These are phyloP conservation scores for Moesziomyces sp. DNA, from an alignment of 1,284 basidiomycete genomes.

Conservation along the genomic window DNA sequence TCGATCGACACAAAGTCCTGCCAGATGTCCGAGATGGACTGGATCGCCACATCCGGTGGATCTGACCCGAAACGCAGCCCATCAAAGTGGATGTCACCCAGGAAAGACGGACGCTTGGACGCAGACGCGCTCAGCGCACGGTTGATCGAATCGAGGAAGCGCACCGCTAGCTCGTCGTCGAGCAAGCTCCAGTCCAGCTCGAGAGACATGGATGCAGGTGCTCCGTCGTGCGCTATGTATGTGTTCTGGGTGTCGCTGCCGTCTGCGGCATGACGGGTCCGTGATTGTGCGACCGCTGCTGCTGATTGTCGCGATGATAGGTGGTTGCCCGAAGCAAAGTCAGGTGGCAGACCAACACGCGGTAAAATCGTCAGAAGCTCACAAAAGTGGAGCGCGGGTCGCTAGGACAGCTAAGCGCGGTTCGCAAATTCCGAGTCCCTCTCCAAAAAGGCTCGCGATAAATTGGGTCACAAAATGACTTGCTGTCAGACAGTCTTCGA, in stretches of 20 bases:
- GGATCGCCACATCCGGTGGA: constrained; percentile 85
- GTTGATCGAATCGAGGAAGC: constrained; percentile 83
- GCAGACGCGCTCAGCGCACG: constrained; percentile 74
- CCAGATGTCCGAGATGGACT: constrained; percentile 92
- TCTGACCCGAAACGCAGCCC: constrained; percentile 86
- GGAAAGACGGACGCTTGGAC: constrained; percentile 84
- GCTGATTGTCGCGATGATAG: too few species aligned
- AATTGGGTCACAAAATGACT: too few species aligned
- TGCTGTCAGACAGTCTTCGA: too few species aligned
- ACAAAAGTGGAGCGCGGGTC: too few species aligned
- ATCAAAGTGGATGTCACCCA: constrained; percentile 87
- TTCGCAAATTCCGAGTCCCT: too few species aligned
- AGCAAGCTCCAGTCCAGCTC: constrained; percentile 73
- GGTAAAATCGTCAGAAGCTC: too few species aligned
- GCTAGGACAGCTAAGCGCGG: too few species aligned
- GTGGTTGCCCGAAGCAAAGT: too few species aligned
- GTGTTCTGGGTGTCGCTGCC: neutral
- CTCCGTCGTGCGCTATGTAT: constrained; percentile 7
- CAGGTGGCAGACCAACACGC: too few species aligned
- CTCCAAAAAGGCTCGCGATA: too few species aligned
- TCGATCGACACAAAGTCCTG: constrained; percentile 76
- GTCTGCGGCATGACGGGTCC: too few species aligned
- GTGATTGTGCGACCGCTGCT: too few species aligned
- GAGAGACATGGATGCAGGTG: constrained; percentile 63
- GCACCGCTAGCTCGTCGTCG: constrained; percentile 77